Base-by-base conservation (phyloP, 345 rosid genomes). In the Streptanthus diversifolius region DNA sequence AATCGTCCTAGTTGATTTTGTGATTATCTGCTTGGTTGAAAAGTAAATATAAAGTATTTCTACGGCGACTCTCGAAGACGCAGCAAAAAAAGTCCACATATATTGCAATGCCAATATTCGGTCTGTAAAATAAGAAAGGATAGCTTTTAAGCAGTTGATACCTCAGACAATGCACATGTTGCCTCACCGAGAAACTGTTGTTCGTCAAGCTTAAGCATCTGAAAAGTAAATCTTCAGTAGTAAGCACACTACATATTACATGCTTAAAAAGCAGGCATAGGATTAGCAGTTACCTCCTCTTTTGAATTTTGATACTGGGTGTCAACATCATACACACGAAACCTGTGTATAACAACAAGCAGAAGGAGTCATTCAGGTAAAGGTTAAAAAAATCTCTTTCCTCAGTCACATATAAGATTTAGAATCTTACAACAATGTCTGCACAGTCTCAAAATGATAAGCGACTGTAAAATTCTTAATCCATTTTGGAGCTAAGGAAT, bases 141-240 rank as follows among this genome's bases (percentile, higher is more conserved):
- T 15, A 54, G 41, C 59, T 64, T 5, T 53, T 13, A 13, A 8
- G 39, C 43, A 47, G 51, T 17, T 32, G 33, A 43, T 61, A 82
- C 92, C 85, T 89, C 85, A 10, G 92, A 89, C 48, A 90, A 81
- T 69, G 77, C 78, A 82, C 96, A 90, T 12, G 60, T 81, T 73
- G 92, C 86, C 84, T 90, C 92, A 78, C 95, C 98, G 51, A 92
- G 80, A 76, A 86, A 92, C 14, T 92, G 83, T 37, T 89, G 95
- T 49, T 85, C 84, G 27, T 85, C 76, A 71, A 88, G 80, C 80
- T 82, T 81, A 45, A 89, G 77, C 40, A 72, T 66, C 95, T 89
- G 82, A 79, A 79, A 35, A 67, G 54, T 53, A 63, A 60, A 81
- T 7, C 37, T 55, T 47, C 25, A 70, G 47, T 70, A 13, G 59